phyloP scores from a whole-genome alignment of 2,329 filamentous ascomycete genomes.

The Trichophyton benhamiae region DNA sequence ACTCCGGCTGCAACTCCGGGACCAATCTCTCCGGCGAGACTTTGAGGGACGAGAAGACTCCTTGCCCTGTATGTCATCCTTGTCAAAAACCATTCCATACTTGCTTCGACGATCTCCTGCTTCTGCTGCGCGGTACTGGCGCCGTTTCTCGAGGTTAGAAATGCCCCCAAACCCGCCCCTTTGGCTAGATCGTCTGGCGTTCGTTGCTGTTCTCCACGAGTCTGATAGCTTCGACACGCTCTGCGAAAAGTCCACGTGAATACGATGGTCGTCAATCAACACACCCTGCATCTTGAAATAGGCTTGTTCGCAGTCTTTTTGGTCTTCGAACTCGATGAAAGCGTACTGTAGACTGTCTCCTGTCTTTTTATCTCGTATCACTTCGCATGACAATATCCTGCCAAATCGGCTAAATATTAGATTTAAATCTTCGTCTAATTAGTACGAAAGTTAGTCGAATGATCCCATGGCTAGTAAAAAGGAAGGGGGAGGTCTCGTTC shows the following conservation, averaged over 20 bases:
- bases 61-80: slow-evolving; percentile 50
- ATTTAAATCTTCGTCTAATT: slow-evolving; percentile 71
- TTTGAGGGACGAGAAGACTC: slow-evolving; percentile 13
- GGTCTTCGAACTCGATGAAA: slow-evolving; percentile 92
- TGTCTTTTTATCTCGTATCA: slow-evolving; percentile 86
- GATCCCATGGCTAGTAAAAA: not conserved
- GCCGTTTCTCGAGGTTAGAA: slow-evolving; percentile 72
- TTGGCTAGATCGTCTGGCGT: slow-evolving; percentile 57
- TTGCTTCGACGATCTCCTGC: slow-evolving; percentile 36
- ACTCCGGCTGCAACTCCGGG: slow-evolving; percentile 29
- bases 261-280: slow-evolving; percentile 89
- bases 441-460: slow-evolving; percentile 10
- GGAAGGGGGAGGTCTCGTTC: not conserved
- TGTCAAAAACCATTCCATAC: slow-evolving; percentile 74
- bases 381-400: slow-evolving; percentile 86
- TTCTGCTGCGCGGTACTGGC: slow-evolving; percentile 69
- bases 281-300: slow-evolving; percentile 99
- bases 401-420: slow-evolving; percentile 96
- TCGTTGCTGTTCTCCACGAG: slow-evolving; percentile 75
- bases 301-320: slow-evolving; percentile 82
- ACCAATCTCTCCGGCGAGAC: slow-evolving; percentile 13
- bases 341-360: slow-evolving; percentile 94
- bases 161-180: slow-evolving; percentile 84
- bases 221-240: slow-evolving; percentile 80
- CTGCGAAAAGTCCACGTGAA: slow-evolving; percentile 97